phyloP scores from a whole-genome alignment of 176 grass and related monocot genomes.

The sorghum (Sorghum bicolor) region Sorghum_bicolor_NCBIv3 NC_012873.2:62389001-62389500 shows the following conservation, averaged over 20 bases:
- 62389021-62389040: slow-evolving; percentile 93
- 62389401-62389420: background rate
- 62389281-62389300: slow-evolving; percentile 79
- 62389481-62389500: slow-evolving; percentile 34
- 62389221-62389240: slow-evolving; percentile 46
- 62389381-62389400: background rate
- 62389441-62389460: slow-evolving; percentile 69
- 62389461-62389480: slow-evolving; percentile 79
- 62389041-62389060: slow-evolving; percentile 90
- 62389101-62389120: slow-evolving; percentile 77
- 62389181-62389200: slow-evolving; percentile 63
- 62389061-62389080: slow-evolving; percentile 92
- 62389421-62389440: slow-evolving; percentile 12
- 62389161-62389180: slow-evolving; percentile 14
- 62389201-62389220: slow-evolving; percentile 64
- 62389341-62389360: background rate
- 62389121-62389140: slow-evolving; percentile 70
- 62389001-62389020: slow-evolving; percentile 69
- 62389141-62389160: slow-evolving; percentile 69
- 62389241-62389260: slow-evolving; percentile 86
- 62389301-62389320: slow-evolving; percentile 72
- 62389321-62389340: slow-evolving; percentile 49
- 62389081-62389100: slow-evolving; percentile 91
- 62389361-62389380: background rate
- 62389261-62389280: slow-evolving; percentile 66